These are phyloP conservation scores for Skeletonema grethae DNA, from an alignment of 108 stramenopile genomes.

Conservation along the genomic window DNA sequence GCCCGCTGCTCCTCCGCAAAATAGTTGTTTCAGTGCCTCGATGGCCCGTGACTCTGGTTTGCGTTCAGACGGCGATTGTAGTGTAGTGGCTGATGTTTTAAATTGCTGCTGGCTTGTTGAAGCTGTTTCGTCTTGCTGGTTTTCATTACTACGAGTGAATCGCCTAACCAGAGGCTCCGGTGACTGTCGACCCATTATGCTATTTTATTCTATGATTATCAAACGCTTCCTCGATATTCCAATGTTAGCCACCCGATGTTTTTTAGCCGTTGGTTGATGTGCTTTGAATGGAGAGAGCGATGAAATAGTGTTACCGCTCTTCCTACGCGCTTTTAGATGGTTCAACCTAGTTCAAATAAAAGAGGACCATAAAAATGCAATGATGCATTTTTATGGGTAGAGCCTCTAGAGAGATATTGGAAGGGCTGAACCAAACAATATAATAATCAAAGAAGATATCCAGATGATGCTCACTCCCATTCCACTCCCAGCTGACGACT, in stretches of 20 bases:
- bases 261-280: too few relatives aligned
- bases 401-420: too few relatives aligned
- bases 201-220: neutral
- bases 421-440: too few relatives aligned
- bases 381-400: too few relatives aligned
- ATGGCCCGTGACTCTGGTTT: constrained; percentile 56
- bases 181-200: constrained; percentile 32
- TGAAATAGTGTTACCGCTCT: too few relatives aligned
- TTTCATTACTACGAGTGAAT: constrained; percentile 6
- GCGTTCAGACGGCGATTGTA: neutral
- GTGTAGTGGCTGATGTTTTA: constrained; percentile 4
- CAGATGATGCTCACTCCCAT: constrained; percentile 24
- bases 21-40: constrained; percentile 84
- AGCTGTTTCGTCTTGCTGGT: neutral
- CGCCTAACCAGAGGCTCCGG: constrained; percentile 30
- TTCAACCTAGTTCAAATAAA: too few relatives aligned
- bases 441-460: too few relatives aligned
- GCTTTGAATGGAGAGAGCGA: too few relatives aligned
- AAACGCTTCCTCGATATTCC: too few relatives aligned
- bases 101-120: neutral
- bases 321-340: too few relatives aligned
- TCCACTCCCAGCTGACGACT: constrained; percentile 49
- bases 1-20: constrained; percentile 94
- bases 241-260: too few relatives aligned
- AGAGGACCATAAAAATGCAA: too few relatives aligned